Conservation (phyloP, 164 flowering plant species). For the Kingdonia uniflora region DNA sequence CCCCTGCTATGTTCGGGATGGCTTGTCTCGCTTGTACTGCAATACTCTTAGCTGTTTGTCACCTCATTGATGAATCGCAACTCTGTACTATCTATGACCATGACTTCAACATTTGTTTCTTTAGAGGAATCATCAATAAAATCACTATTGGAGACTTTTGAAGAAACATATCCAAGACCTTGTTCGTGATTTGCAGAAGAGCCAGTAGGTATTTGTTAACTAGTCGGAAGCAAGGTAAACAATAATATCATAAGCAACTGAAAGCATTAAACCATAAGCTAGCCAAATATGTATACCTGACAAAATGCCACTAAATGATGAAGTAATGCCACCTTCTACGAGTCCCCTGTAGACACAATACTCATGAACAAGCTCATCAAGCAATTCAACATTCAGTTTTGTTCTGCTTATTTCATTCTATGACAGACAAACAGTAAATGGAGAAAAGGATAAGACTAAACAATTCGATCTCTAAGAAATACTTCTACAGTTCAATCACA, state of each 20-base stretch:
- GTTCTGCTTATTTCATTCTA: conserved; percentile 94
- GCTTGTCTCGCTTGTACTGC: conserved; percentile 70
- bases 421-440: conserved; percentile 3
- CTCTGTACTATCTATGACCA: conserved; percentile 30
- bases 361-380: conserved; percentile 92
- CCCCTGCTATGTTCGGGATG: conserved; percentile 25
- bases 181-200: conserved; percentile 18
- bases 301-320: conserved; percentile 24
- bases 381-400: conserved; percentile 56
- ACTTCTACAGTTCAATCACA: too few species aligned
- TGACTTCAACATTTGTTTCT: conserved; percentile 28
- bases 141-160: conserved; percentile 25
- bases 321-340: conserved; percentile 42
- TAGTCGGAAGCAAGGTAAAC: conserved; percentile 21
- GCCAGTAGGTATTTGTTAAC: conserved; percentile 18
- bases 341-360: conserved; percentile 95
- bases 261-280: neutral
- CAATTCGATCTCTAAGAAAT: too few species aligned
- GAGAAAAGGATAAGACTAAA: too few species aligned
- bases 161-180: conserved; percentile 30
- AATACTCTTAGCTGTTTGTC: conserved; percentile 40
- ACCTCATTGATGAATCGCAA: conserved; percentile 42
- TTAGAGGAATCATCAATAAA: conserved; percentile 21
- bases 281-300: neutral
- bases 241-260: conserved; percentile 1